A percentile compares a stretch with the other conserved stretches of the same genome.
Conservation (phyloP, 2,329 filamentous ascomycete species). For the Penicillium sp. region DNA sequence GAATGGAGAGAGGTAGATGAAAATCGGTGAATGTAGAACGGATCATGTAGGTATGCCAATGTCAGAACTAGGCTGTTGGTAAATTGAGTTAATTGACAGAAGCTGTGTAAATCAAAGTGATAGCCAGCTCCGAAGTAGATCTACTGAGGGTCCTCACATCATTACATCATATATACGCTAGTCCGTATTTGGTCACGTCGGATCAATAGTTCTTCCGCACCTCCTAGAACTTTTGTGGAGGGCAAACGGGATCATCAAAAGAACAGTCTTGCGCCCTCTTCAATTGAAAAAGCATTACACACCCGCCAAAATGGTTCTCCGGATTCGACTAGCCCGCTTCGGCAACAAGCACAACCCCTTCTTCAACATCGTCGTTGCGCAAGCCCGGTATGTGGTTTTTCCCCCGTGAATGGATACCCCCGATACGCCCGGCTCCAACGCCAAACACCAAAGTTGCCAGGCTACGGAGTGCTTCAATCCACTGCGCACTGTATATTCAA, state of each 20-base stretch:
- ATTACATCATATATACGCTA: constrained; percentile 30
- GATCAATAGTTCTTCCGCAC: constrained; percentile 29
- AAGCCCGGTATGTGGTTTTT: constrained; percentile 67
- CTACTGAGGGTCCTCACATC: constrained; percentile 11
- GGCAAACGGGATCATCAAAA: constrained; percentile 9
- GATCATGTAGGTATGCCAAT: constrained; percentile 27
- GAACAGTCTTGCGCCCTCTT: not conserved
- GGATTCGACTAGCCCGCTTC: constrained; percentile 91
- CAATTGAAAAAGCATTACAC: constrained; percentile 2
- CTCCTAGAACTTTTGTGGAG: constrained; percentile 31
- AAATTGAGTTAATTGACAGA: not conserved
- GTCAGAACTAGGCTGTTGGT: not conserved
- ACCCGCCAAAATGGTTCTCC: constrained; percentile 72
- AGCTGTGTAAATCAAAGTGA: not conserved
- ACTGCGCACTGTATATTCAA: not conserved
- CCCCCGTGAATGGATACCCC: not conserved
- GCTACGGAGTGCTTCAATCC: not conserved
- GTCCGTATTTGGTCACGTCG: constrained; percentile 15
- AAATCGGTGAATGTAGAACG: constrained; percentile 14
- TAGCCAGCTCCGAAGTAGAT: not conserved
- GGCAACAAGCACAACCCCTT: constrained; percentile 83
- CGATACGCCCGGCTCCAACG: not conserved
- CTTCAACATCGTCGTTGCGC: constrained; percentile 96
- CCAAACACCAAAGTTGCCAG: not conserved
- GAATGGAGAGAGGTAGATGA: constrained; percentile 13